Percentiles rank a stretch among this genome's conserved stretches.
These are phyloP conservation scores for Xylariaceae sp. DNA, from an alignment of 2,329 filamentous ascomycete species.

Conservation along the genomic window DNA sequence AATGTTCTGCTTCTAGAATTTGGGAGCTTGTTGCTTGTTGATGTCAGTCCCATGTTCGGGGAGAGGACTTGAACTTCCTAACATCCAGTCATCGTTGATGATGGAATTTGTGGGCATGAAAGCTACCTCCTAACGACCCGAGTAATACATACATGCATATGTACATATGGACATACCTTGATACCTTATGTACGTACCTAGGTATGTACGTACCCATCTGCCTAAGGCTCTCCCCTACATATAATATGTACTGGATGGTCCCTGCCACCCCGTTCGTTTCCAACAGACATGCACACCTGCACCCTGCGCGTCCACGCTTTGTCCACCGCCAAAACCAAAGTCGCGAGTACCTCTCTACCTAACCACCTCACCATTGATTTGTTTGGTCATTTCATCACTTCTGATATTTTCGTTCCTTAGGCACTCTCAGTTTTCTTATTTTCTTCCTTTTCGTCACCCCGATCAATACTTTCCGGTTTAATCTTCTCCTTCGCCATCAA, in stretches of 20 bases:
- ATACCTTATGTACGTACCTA: neutral
- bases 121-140: neutral
- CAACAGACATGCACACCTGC: constrained; percentile 16
- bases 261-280: constrained; percentile 14
- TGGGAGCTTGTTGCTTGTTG: neutral
- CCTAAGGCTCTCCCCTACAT: neutral
- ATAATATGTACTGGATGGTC: constrained; percentile 2
- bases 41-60: neutral
- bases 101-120: neutral
- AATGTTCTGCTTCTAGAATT: neutral
- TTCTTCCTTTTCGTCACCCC: constrained; percentile 6
- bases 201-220: neutral
- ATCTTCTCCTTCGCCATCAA: neutral
- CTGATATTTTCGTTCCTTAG: constrained; percentile 19
- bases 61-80: neutral
- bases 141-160: neutral
- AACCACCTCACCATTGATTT: constrained; percentile 21
- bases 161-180: neutral
- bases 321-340: constrained; percentile 18
- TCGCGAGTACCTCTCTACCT: constrained; percentile 15
- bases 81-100: neutral
- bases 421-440: constrained; percentile 19
- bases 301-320: constrained; percentile 1
- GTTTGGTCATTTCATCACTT: constrained; percentile 27
- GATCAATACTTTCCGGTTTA: neutral